Conservation (phyloP, 768 basidiomycete species). For the Collybiopsis confluens region DNA sequence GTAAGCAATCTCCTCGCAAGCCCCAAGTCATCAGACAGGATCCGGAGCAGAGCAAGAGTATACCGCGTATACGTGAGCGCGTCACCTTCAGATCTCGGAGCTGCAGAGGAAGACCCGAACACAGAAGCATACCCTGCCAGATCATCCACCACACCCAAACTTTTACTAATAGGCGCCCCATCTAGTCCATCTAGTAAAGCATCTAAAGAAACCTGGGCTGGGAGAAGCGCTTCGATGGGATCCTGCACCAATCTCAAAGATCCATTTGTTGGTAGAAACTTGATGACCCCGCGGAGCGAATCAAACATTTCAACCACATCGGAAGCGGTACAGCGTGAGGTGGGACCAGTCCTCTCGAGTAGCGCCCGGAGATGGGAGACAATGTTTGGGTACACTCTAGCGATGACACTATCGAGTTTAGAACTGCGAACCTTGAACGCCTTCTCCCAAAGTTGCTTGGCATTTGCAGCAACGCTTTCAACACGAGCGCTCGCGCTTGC, state of each 20-base stretch:
- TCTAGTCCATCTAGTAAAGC: constrained; percentile 29
- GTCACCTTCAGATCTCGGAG: constrained; percentile 29
- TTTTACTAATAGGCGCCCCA: constrained; percentile 28
- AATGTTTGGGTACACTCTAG: not conserved
- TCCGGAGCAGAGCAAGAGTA: constrained; percentile 49
- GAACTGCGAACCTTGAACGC: not conserved
- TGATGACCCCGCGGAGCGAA: not conserved
- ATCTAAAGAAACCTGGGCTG: constrained; percentile 28
- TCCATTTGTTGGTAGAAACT: not conserved
- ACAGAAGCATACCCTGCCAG: constrained; percentile 47
- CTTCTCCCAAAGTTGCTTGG: not conserved
- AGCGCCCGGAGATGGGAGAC: not conserved
- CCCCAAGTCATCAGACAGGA: constrained; percentile 57
- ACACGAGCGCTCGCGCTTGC: not conserved
- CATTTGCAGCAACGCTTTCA: not conserved
- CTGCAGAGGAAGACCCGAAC: constrained; percentile 17
- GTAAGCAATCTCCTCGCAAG: constrained; percentile 34
- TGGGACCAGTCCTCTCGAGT: not conserved
- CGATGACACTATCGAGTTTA: not conserved
- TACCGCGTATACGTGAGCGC: constrained; percentile 62
- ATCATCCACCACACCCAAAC: constrained; percentile 46
- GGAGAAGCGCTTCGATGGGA: constrained; percentile 23
- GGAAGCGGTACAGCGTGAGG: not conserved
- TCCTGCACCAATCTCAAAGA: not conserved
- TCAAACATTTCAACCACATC: constrained; percentile 1